phyloP scores from a whole-genome alignment of 176 grass and related monocot genomes.

The Ensete ventricosum region DNA sequence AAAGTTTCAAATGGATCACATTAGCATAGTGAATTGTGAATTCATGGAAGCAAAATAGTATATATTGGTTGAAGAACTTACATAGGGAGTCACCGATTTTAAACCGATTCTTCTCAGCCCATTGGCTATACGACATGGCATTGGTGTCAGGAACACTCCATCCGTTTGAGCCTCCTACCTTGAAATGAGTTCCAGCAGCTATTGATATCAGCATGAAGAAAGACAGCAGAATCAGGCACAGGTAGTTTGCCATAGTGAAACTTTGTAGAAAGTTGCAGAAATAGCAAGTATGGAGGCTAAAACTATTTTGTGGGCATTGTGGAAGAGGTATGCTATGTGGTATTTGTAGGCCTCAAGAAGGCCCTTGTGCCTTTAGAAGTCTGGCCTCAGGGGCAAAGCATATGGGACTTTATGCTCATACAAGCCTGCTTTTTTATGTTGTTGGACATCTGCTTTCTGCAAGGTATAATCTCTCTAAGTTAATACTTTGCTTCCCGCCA shows the following conservation, averaged over 20 bases:
- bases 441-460: slow-evolving; percentile 2
- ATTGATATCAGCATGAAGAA: slow-evolving; percentile 8
- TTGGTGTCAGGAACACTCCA: slow-evolving; percentile 42
- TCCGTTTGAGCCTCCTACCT: slow-evolving; percentile 51
- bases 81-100: slow-evolving; percentile 62
- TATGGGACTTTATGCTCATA: slow-evolving; percentile 2
- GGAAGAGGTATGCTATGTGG: neutral
- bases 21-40: too few relatives aligned
- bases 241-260: slow-evolving; percentile 34
- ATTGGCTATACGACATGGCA: slow-evolving; percentile 43
- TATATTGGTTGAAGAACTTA: slow-evolving; percentile 8
- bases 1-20: too few relatives aligned
- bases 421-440: neutral
- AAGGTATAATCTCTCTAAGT: slow-evolving; percentile 14
- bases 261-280: neutral
- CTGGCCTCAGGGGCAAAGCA: slow-evolving; percentile 13
- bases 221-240: slow-evolving; percentile 25
- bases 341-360: slow-evolving; percentile 3
- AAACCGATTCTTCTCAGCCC: slow-evolving; percentile 73
- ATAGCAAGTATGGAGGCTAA: neutral
- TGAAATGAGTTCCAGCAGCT: slow-evolving; percentile 53
- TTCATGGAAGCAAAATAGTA: too few relatives aligned
- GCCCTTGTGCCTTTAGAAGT: neutral
- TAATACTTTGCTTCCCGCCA: slow-evolving; percentile 58
- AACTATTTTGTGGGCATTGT: neutral